phyloP scores from a whole-genome alignment of 1,284 basidiomycete species.

The Naganishia sp. region DNA sequence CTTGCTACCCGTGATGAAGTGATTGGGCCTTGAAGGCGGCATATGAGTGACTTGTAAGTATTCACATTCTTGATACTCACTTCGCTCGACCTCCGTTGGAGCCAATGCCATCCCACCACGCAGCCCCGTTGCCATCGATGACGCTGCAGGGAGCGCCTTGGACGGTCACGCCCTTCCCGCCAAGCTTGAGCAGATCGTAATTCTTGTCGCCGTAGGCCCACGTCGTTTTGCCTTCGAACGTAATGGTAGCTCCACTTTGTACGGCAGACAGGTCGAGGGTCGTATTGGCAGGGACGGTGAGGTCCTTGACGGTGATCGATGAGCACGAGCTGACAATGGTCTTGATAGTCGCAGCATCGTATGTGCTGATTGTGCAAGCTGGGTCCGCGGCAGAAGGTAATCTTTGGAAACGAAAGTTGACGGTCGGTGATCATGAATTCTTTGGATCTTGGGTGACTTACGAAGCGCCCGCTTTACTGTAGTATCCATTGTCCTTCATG shows the following conservation, averaged over 20 bases:
- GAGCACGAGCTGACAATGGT: constrained; percentile 25
- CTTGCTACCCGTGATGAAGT: constrained; percentile 33
- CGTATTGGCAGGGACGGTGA: constrained; percentile 29
- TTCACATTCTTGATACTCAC: neutral
- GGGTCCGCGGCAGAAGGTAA: constrained; percentile 21
- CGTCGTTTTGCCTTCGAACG: constrained; percentile 25
- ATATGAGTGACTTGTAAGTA: neutral
- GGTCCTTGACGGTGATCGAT: constrained; percentile 27
- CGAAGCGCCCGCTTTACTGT: constrained; percentile 15
- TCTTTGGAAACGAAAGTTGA: neutral
- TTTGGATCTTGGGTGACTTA: constrained; percentile 3
- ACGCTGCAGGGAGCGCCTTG: constrained; percentile 33
- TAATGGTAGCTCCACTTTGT: constrained; percentile 15
- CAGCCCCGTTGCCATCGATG: constrained; percentile 32
- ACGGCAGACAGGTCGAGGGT: constrained; percentile 32
- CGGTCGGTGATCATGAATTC: neutral
- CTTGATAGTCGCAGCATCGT: constrained; percentile 24
- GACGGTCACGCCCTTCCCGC: constrained; percentile 31
- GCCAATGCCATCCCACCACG: constrained; percentile 34
- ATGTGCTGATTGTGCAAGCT: constrained; percentile 28
- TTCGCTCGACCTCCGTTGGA: constrained; percentile 32
- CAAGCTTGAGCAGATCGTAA: constrained; percentile 34
- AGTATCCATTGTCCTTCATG: constrained; percentile 27
- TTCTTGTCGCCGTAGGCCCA: constrained; percentile 31
- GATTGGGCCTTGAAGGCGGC: constrained; percentile 25